These are phyloP conservation scores for Starmerella lactis-condensi DNA, from an alignment of 805 yeast species.

Conservation along the genomic window DNA sequence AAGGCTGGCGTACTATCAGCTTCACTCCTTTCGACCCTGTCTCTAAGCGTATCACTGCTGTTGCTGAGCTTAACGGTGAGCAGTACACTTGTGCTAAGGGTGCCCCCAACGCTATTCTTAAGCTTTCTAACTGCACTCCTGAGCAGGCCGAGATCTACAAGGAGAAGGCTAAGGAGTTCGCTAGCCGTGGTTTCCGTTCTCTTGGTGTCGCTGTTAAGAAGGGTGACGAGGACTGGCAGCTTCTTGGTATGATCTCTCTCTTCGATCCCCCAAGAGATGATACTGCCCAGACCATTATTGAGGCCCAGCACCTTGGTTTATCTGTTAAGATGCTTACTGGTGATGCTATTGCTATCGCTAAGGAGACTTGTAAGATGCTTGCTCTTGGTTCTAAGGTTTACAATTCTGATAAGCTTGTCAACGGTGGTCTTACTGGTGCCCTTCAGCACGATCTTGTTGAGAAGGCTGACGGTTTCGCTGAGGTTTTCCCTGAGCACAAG, in stretches of 20 bases:
- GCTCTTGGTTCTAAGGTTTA: conserved; percentile 91
- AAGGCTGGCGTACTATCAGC: conserved; percentile 32
- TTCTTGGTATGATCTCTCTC: conserved; percentile 94
- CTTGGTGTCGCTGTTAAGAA: conserved; percentile 98
- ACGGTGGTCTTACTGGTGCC: conserved; percentile 94
- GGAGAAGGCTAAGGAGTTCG: conserved; percentile 93
- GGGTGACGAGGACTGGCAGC: conserved; percentile 98
- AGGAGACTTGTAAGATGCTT: conserved; percentile 95
- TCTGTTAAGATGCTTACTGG: conserved; percentile 96
- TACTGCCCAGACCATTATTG: conserved; percentile 85
- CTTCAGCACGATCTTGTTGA: conserved; percentile 94
- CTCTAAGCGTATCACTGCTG: conserved; percentile 86
- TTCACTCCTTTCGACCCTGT: conserved; percentile 97
- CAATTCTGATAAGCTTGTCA: conserved; percentile 92
- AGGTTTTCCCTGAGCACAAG: conserved; percentile 96
- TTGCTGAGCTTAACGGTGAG: conserved; percentile 91
- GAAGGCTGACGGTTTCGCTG: conserved; percentile 97
- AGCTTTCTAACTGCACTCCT: conserved; percentile 39
- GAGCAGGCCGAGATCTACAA: conserved; percentile 86
- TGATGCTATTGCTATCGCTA: conserved; percentile 97
- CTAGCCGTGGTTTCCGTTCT: conserved; percentile 96
- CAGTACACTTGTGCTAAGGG: conserved; percentile 92
- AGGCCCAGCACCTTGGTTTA: conserved; percentile 82
- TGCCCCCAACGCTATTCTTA: conserved; percentile 89
- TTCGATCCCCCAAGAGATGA: conserved; percentile 99